Conservation (phyloP, 805 yeast species). For the Kazachstania psychrophila region DNA sequence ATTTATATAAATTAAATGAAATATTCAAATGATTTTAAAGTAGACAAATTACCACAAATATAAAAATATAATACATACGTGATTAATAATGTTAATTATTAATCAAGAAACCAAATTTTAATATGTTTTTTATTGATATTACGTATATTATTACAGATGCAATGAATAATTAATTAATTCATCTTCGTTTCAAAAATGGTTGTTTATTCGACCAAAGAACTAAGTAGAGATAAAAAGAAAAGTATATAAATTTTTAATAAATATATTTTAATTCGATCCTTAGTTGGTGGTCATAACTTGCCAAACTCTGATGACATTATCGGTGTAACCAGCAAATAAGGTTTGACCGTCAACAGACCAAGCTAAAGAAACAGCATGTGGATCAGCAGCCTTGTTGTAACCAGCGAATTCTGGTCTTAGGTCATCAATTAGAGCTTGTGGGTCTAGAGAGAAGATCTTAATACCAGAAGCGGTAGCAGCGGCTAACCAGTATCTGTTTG, state of each 20-base stretch:
- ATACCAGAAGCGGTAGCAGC: conserved; percentile 98
- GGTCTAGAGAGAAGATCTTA: conserved; percentile 96
- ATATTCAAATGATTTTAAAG: too few species aligned
- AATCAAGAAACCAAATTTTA: too few species aligned
- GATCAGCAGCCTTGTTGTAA: conserved; percentile 85
- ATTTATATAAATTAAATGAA: too few species aligned
- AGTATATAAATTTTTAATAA: conserved; percentile 1
- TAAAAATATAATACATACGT: too few species aligned
- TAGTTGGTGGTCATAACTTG: conserved; percentile 83
- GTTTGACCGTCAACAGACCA: conserved; percentile 99
- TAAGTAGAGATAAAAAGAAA: conserved; percentile 4
- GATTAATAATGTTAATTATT: too few species aligned
- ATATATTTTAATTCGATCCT: conserved; percentile 6
- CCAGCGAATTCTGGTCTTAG: conserved; percentile 95
- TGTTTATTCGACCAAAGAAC: conserved; percentile 5
- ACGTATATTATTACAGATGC: conserved; percentile 1
- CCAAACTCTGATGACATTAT: conserved; percentile 99
- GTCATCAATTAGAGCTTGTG: conserved; percentile 89
- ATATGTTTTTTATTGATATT: neutral
- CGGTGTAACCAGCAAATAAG: conserved; percentile 99
- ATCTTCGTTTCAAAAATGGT: conserved; percentile 1
- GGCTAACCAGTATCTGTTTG: conserved; percentile 99
- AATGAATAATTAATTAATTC: neutral
- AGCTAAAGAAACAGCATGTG: conserved; percentile 95
- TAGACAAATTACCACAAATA: too few species aligned